These are phyloP conservation scores for Ormosia semicastrata DNA, from an alignment of 306 rosid species.

Conservation along the genomic window DNA sequence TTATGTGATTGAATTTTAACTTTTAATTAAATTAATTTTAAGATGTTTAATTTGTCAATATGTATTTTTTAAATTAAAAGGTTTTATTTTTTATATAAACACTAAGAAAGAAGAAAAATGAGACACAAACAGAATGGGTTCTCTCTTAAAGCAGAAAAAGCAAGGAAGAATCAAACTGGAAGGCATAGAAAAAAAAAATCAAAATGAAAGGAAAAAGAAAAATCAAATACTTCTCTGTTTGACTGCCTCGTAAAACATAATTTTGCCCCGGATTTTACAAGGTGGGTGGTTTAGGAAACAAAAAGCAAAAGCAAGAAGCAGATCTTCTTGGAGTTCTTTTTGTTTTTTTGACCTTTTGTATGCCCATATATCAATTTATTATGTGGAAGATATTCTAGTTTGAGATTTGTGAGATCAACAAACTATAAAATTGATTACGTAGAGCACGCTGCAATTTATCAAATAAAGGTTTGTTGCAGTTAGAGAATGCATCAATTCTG, in stretches of 20 bases:
- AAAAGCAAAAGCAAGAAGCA: constrained; percentile 67
- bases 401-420: background rate
- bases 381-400: background rate
- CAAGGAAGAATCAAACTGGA: constrained; percentile 36
- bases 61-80: too few relatives aligned
- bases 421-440: background rate
- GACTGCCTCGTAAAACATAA: constrained; percentile 82
- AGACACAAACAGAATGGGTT: constrained; percentile 30
- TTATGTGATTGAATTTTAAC: too few relatives aligned
- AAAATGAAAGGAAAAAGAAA: constrained; percentile 19
- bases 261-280: constrained; percentile 40
- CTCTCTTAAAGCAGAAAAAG: constrained; percentile 60
- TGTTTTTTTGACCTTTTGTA: constrained; percentile 16
- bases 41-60: too few relatives aligned
- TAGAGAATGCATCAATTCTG: background rate
- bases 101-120: constrained; percentile 13
- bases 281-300: constrained; percentile 52
- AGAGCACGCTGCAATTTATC: background rate
- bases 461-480: background rate
- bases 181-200: background rate
- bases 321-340: constrained; percentile 55
- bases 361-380: background rate
- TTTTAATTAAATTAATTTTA: too few relatives aligned
- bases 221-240: constrained; percentile 41
- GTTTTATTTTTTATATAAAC: too few relatives aligned